phyloP scores from a whole-genome alignment of 495 filamentous ascomycete species.

The Staphylotrichum longicolle region DNA sequence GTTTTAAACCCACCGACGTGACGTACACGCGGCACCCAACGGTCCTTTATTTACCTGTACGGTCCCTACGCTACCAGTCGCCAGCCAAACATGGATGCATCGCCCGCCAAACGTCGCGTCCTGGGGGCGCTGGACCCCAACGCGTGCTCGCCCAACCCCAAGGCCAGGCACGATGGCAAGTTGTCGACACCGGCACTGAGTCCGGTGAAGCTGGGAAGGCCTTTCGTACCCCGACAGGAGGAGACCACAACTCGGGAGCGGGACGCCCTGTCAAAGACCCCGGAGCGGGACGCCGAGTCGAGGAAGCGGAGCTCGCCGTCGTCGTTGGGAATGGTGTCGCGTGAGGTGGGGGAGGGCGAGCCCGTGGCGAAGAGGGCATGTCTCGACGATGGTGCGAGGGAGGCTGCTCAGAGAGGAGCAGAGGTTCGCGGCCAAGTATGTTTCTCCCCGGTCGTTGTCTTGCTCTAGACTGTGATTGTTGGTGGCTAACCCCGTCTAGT shows the following conservation, averaged over 20 bases:
- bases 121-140: slow-evolving; percentile 46
- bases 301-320: slow-evolving; percentile 11
- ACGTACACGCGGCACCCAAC: no score
- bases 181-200: neutral
- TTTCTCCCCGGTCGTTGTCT: no score
- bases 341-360: neutral
- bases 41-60: no score
- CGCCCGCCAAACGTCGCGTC: slow-evolving; percentile 47
- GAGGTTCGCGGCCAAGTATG: slow-evolving; percentile 1
- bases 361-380: slow-evolving; percentile 20
- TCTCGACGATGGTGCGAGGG: slow-evolving; percentile 2
- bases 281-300: neutral
- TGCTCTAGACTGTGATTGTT: neutral
- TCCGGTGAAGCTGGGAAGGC: neutral
- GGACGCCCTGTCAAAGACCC: neutral
- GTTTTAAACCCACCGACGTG: no score
- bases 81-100: slow-evolving; percentile 34
- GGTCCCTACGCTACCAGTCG: neutral
- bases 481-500: neutral
- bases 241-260: neutral
- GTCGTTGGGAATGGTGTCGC: neutral
- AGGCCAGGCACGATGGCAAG: slow-evolving; percentile 7
- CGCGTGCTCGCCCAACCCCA: slow-evolving; percentile 29
- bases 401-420: neutral
- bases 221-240: neutral